phyloP scores from a whole-genome alignment of 192 early-diverging fungal species.

The Rhizophagus prolifer region DNA sequence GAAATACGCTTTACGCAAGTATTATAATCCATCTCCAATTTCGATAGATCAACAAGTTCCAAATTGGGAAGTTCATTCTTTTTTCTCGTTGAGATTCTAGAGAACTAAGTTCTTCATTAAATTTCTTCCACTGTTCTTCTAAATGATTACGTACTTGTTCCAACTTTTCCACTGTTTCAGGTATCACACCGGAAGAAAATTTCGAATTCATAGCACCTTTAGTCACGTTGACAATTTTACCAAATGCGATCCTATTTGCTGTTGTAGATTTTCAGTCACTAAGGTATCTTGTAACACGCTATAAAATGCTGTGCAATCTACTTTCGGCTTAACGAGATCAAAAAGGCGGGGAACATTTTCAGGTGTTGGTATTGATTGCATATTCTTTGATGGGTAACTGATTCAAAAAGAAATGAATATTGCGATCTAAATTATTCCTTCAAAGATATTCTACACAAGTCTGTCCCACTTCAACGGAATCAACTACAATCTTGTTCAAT shows the following conservation, averaged over 20 bases:
- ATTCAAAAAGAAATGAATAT: constrained; percentile 79
- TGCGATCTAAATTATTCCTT: constrained; percentile 80
- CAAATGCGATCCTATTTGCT: constrained; percentile 90
- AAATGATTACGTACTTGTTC: constrained; percentile 58
- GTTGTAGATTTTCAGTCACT: constrained; percentile 77
- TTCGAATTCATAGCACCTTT: constrained; percentile 90
- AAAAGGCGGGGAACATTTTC: constrained; percentile 85
- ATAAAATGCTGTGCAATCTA: constrained; percentile 77
- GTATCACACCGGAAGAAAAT: constrained; percentile 56
- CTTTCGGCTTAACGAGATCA: constrained; percentile 81
- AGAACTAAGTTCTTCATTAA: constrained; percentile 41
- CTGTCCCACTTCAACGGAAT: constrained; percentile 82
- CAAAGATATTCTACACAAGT: constrained; percentile 88
- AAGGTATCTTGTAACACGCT: constrained; percentile 83
- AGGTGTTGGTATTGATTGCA: constrained; percentile 59
- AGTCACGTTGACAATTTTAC: constrained; percentile 54
- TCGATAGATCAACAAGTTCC: constrained; percentile 63
- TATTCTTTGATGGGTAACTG: constrained; percentile 61
- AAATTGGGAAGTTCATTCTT: constrained; percentile 56
- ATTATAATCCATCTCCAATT: constrained; percentile 72
- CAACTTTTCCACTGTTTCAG: constrained; percentile 55
- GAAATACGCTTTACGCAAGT: constrained; percentile 62
- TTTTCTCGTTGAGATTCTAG: constrained; percentile 43
- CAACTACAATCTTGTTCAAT: constrained; percentile 90
- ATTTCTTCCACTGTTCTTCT: constrained; percentile 53